Base-by-base conservation (phyloP, 2,329 filamentous ascomycete species). In the Botrytis squamosa region DNA sequence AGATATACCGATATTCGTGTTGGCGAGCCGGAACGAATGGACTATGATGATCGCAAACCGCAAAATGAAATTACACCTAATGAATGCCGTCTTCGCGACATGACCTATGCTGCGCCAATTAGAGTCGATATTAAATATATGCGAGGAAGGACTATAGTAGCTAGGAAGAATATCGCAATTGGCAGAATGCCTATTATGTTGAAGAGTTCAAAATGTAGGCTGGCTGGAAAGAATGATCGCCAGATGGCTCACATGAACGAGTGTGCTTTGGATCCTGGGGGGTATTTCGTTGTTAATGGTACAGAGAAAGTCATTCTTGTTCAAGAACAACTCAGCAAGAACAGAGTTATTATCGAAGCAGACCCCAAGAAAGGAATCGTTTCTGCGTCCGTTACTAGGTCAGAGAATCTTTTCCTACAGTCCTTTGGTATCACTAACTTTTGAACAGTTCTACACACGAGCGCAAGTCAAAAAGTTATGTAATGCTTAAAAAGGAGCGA, bases 301-400 rank as follows among this genome's bases (percentile, higher is more conserved):
- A 98, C 97, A 33, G 96, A 99, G 83, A 99, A 99, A 85, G 96
- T 99, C 78, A 99, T 99, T 80, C 85, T 99, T 62, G 97, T 99
- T 22, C 96, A 99, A 83, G 97, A 99, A 81, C 96, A 99, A 84
- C 86, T 99, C 81, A 99, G 96, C 88, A 99, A 99, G 88, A 99
- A 99, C 83, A 91, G 96, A 85, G 93, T 99, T 80, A 98, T 99
- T 81, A 95, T 99, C 25, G 97, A 99, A 83, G 91, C 93, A 72
- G 93, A 95, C 79, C 88, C 91, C 70, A 97, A 97, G 84, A 98
- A 98, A 83, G 93, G 93, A 75, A 91, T 97, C 76, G 95, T 98
- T 73, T 93, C 95, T 78, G 96, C 97, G 55, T 98, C 96, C 1
- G 96, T 98, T 44, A 99, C 95, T 12, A 88, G 86, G 86, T 72